Evolutionary conservation across 176 grass and related monocot genomes (phyloP).

Genomic region (Panicum miliaceum): DNA sequence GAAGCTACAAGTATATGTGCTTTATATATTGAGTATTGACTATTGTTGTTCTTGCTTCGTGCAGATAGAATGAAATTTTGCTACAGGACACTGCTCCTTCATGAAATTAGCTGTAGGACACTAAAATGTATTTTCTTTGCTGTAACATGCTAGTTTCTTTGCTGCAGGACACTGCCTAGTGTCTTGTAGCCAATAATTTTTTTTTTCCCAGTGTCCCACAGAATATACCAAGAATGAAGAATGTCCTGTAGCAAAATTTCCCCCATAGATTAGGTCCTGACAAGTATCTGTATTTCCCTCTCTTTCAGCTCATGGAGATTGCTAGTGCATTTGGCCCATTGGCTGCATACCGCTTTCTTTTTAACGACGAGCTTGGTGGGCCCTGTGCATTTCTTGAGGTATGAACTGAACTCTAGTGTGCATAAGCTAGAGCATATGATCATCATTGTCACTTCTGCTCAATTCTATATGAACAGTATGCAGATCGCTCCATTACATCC

Average conservation of each 20-base stretch:
- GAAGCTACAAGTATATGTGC: constrained; percentile 26
- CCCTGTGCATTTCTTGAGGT: constrained; percentile 95
- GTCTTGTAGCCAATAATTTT: too few species aligned
- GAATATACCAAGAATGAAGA: too few species aligned
- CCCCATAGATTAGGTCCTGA: constrained; percentile 25
- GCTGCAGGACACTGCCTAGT: too few species aligned
- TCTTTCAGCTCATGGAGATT: constrained; percentile 94
- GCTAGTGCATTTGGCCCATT: constrained; percentile 79
- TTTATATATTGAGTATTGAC: constrained; percentile 30
- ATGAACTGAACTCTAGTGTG: constrained; percentile 37
- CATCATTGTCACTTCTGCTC: constrained; percentile 23
- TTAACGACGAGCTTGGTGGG: constrained; percentile 66
- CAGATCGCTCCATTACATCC: constrained; percentile 73
- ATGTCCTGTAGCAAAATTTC: too few species aligned
- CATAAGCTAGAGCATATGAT: constrained; percentile 32
- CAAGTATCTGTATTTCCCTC: constrained; percentile 27
- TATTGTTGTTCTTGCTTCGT: constrained; percentile 16
- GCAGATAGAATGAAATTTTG: not conserved
- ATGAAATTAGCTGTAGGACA: too few species aligned
- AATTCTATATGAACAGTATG: constrained; percentile 67
- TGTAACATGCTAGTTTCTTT: too few species aligned
- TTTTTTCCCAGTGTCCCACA: too few species aligned
- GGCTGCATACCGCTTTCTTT: constrained; percentile 69
- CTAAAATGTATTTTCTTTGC: too few species aligned
- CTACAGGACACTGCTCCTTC: too few species aligned